Evolutionary conservation across 768 basidiomycete genomes (phyloP), one percentile per base, ranked within the genome.

Genomic region (Hysterangium stoloniferum): DNA sequence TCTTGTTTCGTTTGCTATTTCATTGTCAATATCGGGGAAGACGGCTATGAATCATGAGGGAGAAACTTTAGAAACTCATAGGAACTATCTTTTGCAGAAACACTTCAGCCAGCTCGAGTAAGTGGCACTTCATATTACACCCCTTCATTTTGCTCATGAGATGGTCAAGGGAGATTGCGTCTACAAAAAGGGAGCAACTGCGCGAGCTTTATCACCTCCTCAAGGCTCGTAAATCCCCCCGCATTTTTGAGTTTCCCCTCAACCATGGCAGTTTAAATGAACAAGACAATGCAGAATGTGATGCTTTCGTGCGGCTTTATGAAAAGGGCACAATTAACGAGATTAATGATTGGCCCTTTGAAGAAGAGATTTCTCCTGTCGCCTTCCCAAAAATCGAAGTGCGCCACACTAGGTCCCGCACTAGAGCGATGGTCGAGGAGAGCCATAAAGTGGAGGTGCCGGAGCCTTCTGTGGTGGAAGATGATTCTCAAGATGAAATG

Each of bases 181-280:
- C 34, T 15, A 25, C 37, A n/a, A 19, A 34, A 31, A 40, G 33
- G 29, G 25, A 15, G 6, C 34, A 50, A 40, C 22, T 50, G 19
- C 36, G 42, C 15, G 48, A 50, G 20, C 40, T 50, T 12, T 50
- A 32, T 29, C 48, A 50, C 15, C 48, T 50, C 22, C 37, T 50
- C 28, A 50, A 50, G 20, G 6, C 22, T 27, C 48, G 48, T 29
- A 38, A 42, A 25, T 24, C 48, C 29, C 37, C 40, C 12, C 37
- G 48, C 25, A 15, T 28, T 24, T 38, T 50, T 17, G 15, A 17
- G 22, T n/a, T 45, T 33, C 29, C 44, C 20, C 28, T 27, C 22
- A n/a, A 27, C 15, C 40, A 42, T 24, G n/a, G 19, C 22, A 24
- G 42, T 44, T n/a, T 40, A 33, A 13, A 40, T 25, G 25, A 19